Base-by-base conservation (phyloP, 1,284 basidiomycete species). In the Pseudozyma sp. region DNA sequence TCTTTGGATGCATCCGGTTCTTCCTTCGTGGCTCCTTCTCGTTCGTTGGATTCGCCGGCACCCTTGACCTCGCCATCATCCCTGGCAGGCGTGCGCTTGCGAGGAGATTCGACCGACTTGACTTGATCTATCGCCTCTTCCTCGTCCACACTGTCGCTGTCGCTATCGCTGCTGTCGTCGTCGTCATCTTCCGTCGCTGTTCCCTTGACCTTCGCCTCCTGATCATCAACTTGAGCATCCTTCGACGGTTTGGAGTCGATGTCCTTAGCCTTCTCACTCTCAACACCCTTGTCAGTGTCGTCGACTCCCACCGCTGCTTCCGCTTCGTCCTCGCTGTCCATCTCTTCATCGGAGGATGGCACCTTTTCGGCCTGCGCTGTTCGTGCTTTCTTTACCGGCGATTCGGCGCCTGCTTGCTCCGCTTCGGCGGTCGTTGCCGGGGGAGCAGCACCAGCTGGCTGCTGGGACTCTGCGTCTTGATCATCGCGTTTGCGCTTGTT, bases 291-390 rank as follows among this genome's bases (percentile, higher is more conserved):
- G 37, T 16, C 40, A 2, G 7, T 42, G 16, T 34, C 51, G 19
- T 64, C 60, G 4, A 47, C 62, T 4, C 56, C 71, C 10, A 67
- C 58, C 24, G 56, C 67, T 1, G 67, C 71, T 30, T 62, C 71
- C 5, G 65, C 71, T 48, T 69, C 67, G 40, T 68, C 71, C 37
- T 65, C 71, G 45, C 66, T 65, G 42, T 74, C 71, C 55, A 65
- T 63, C 46, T 65, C 61, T 8, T 30, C 62, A 35, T 68, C 66
- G 1, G 55, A 55, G 3, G 68, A 54, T 13, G 61, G 33, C 14
- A 59, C 66, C 17, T 44, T 55, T 31, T 37, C 49, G 5, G 37
- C 30, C 2, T 30, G 45, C 11, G 44, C 51, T n/a, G 57, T 65
- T 14, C 62, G 68, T 5, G 57, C 61, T 16, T 64, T 65, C 54